These are phyloP conservation scores for Gentiana dahurica DNA, from an alignment of 257 asterid species.

Conservation along the genomic window DNA sequence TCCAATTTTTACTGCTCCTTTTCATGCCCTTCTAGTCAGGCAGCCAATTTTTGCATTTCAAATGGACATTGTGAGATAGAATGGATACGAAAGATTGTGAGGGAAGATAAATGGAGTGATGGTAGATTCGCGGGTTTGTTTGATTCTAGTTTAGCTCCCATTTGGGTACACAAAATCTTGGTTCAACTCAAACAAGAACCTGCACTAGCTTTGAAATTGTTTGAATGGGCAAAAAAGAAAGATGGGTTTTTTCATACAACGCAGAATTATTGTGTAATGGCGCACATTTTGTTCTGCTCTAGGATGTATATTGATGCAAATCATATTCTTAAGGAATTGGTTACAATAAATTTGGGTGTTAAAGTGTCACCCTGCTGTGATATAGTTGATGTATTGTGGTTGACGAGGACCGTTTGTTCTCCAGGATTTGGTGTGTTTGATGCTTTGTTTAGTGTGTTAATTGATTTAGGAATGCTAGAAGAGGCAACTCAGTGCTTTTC, in stretches of 20 bases:
- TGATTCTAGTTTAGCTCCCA: constrained; percentile 44
- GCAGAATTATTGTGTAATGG: constrained; percentile 56
- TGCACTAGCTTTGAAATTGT: constrained; percentile 54
- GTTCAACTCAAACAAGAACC: constrained; percentile 65
- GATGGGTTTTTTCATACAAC: constrained; percentile 46
- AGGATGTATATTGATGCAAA: constrained; percentile 57
- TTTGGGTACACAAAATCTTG: constrained; percentile 44
- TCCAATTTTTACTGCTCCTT: constrained; percentile 19
- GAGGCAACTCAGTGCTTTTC: constrained; percentile 72
- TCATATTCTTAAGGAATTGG: constrained; percentile 44
- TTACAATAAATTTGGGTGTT: constrained; percentile 22
- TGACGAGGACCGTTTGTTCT: constrained; percentile 42
- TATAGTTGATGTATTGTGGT: constrained; percentile 68
- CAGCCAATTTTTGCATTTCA: constrained; percentile 14
- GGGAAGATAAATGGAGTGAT: constrained; percentile 61
- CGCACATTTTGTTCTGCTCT: constrained; percentile 78
- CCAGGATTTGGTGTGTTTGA: constrained; percentile 82
- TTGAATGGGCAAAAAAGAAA: constrained; percentile 50
- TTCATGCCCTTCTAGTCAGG: constrained; percentile 31
- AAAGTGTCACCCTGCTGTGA: constrained; percentile 13
- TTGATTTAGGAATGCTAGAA: constrained; percentile 61
- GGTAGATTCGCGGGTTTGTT: constrained; percentile 27
- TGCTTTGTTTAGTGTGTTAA: constrained; percentile 52
- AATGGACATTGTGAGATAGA: constrained; percentile 22
- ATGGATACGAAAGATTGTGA: constrained; percentile 28